Percentiles rank a stretch among this genome's conserved stretches.
These are phyloP conservation scores for Iodosphaeria phyllophila DNA, from an alignment of 2,329 filamentous ascomycete genomes.

Conservation along the genomic window DNA sequence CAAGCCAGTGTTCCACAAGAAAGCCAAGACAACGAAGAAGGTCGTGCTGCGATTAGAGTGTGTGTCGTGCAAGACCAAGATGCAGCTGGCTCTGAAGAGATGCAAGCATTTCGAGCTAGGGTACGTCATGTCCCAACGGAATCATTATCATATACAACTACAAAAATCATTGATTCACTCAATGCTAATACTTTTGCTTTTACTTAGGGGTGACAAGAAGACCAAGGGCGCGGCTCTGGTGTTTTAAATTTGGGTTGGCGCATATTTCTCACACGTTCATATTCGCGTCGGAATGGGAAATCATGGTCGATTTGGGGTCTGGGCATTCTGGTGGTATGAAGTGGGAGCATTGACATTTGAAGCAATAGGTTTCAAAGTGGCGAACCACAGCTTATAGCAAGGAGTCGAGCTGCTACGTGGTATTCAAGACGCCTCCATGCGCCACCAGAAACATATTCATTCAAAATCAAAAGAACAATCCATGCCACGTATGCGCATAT, in stretches of 20 bases:
- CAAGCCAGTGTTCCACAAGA: slow-evolving; percentile 99
- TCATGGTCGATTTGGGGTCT: slow-evolving; percentile 12
- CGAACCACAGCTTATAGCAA: too few relatives aligned
- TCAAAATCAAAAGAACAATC: too few relatives aligned
- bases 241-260: slow-evolving; percentile 59
- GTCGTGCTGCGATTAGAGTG: slow-evolving; percentile 97
- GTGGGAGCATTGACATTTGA: too few relatives aligned
- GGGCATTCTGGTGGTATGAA: too few relatives aligned
- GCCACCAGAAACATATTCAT: too few relatives aligned
- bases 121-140: slow-evolving; percentile 44
- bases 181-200: slow-evolving; percentile 26
- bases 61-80: slow-evolving; percentile 95
- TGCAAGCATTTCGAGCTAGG: slow-evolving; percentile 99
- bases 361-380: too few relatives aligned
- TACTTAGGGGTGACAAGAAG: slow-evolving; percentile 97
- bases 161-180: slow-evolving; percentile 1
- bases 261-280: slow-evolving; percentile 19
- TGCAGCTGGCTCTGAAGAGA: slow-evolving; percentile 93
- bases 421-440: too few relatives aligned
- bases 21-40: slow-evolving; percentile 99
- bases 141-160: too few relatives aligned
- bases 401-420: too few relatives aligned
- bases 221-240: slow-evolving; percentile 99
- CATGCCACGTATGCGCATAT: too few relatives aligned
- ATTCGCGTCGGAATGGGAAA: too few relatives aligned